phyloP scores from a whole-genome alignment of 805 yeast species.

The Starmerella etchellsii region DNA sequence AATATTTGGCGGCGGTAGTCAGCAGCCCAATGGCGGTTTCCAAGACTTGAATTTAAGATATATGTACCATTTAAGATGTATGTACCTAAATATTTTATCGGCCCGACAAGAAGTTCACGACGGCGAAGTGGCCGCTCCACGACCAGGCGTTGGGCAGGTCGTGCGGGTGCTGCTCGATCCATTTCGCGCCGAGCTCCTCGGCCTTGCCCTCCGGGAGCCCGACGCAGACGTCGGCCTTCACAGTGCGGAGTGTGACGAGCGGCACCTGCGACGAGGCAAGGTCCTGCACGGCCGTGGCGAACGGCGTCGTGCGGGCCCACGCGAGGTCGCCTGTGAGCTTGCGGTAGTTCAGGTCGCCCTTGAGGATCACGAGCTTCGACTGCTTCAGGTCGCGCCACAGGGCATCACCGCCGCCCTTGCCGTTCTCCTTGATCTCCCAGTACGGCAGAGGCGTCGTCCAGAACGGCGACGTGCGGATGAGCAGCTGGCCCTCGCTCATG shows the following conservation, averaged over 20 bases:
- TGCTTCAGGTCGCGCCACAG: slow-evolving; percentile 45
- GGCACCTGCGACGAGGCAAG: slow-evolving; percentile 52
- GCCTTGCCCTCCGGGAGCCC: slow-evolving; percentile 63
- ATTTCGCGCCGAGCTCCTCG: slow-evolving; percentile 48
- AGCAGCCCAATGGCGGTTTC: too few relatives aligned
- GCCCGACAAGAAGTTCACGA: slow-evolving; percentile 36
- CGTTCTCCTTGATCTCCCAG: slow-evolving; percentile 49
- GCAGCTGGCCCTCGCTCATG: slow-evolving; percentile 36
- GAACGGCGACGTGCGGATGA: slow-evolving; percentile 50
- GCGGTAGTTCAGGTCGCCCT: slow-evolving; percentile 94
- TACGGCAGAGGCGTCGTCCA: slow-evolving; percentile 78
- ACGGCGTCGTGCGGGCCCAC: slow-evolving; percentile 78
- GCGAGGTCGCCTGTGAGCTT: slow-evolving; percentile 80
- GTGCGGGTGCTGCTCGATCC: slow-evolving; percentile 44
- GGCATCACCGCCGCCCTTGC: slow-evolving; percentile 44
- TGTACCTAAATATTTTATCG: background rate
- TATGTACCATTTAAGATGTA: background rate
- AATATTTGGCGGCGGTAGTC: too few relatives aligned
- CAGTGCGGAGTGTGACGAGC: slow-evolving; percentile 69
- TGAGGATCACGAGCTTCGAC: slow-evolving; percentile 62
- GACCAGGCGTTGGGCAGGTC: slow-evolving; percentile 69
- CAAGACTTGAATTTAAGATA: too few relatives aligned
- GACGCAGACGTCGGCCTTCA: slow-evolving; percentile 91
- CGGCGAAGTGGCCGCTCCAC: slow-evolving; percentile 88
- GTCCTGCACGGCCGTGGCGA: slow-evolving; percentile 52